Evolutionary conservation across 1,284 basidiomycete genomes (phyloP).

Genomic region (Pseudozyma thailandica): DNA sequence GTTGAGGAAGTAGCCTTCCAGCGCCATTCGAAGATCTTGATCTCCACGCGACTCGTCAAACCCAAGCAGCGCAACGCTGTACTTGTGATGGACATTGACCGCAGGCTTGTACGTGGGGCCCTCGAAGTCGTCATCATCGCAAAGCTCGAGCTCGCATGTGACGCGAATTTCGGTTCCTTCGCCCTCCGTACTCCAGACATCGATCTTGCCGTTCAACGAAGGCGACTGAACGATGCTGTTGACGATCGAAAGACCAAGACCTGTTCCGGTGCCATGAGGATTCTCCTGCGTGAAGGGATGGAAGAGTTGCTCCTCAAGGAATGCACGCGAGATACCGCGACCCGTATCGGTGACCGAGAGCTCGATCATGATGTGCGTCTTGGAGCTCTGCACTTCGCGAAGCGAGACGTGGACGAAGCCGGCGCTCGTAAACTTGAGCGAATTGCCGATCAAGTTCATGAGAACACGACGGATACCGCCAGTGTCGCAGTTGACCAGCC

Average conservation of each 20-base stretch:
- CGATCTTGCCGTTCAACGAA: constrained; percentile 83
- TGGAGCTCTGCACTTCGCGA: constrained; percentile 76
- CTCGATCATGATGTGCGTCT: constrained; percentile 79
- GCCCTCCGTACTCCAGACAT: constrained; percentile 86
- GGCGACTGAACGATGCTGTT: constrained; percentile 89
- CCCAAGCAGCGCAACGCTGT: constrained; percentile 77
- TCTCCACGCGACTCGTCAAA: constrained; percentile 79
- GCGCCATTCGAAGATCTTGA: constrained; percentile 75
- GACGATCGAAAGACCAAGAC: constrained; percentile 95
- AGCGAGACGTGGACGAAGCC: constrained; percentile 88
- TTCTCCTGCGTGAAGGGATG: constrained; percentile 94
- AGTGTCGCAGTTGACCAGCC: constrained; percentile 88
- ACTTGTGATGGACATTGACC: constrained; percentile 69
- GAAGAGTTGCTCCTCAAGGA: constrained; percentile 84
- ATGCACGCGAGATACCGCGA: constrained; percentile 72
- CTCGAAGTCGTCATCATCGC: constrained; percentile 49
- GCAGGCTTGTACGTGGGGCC: constrained; percentile 69
- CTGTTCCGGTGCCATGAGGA: constrained; percentile 89
- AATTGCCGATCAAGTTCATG: constrained; percentile 94
- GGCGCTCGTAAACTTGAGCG: constrained; percentile 86
- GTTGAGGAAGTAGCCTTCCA: constrained; percentile 76
- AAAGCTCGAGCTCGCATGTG: constrained; percentile 80
- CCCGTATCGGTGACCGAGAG: constrained; percentile 89
- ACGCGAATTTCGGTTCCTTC: constrained; percentile 93
- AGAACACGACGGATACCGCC: constrained; percentile 89